A percentile compares a stretch with the other conserved stretches of the same genome.
These are phyloP conservation scores for Phialophora expanda DNA, from an alignment of 2,329 filamentous ascomycete species.

Conservation along the genomic window DNA sequence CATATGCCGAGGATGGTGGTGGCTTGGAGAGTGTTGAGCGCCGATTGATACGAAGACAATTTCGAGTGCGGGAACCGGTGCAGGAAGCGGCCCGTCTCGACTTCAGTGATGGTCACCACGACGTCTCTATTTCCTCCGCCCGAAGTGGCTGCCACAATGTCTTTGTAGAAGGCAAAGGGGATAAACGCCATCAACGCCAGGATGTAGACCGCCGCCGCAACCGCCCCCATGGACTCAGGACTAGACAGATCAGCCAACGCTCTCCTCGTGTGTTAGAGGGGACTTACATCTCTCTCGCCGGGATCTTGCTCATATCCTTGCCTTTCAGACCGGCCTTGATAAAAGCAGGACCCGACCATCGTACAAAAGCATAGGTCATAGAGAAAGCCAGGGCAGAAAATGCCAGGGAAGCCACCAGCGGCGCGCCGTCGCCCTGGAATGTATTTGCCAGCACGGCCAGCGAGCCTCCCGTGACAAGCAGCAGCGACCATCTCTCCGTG, in stretches of 20 bases:
- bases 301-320: slow-evolving; percentile 80
- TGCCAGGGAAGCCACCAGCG: slow-evolving; percentile 83
- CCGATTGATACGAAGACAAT: slow-evolving; percentile 93
- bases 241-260: slow-evolving; percentile 46
- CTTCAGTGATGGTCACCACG: slow-evolving; percentile 72
- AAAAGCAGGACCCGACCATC: slow-evolving; percentile 91
- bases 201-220: slow-evolving; percentile 91
- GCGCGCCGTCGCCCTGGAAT: slow-evolving; percentile 83
- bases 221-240: slow-evolving; percentile 93
- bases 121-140: slow-evolving; percentile 91
- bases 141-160: slow-evolving; percentile 92
- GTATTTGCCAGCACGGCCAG: slow-evolving; percentile 78
- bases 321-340: slow-evolving; percentile 87
- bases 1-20: slow-evolving; percentile 90
- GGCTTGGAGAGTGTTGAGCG: slow-evolving; percentile 88
- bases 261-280: not conserved
- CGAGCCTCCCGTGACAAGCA: slow-evolving; percentile 71
- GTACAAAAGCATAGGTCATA: slow-evolving; percentile 81
- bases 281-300: slow-evolving; percentile 73
- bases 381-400: slow-evolving; percentile 85
- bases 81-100: slow-evolving; percentile 81
- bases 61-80: slow-evolving; percentile 95
- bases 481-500: slow-evolving; percentile 62
- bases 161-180: slow-evolving; percentile 97
- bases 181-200: slow-evolving; percentile 89